Percentiles rank a stretch among this genome's conserved stretches.
These are phyloP conservation scores for Suillus subaureus DNA, from an alignment of 768 basidiomycete genomes.

Conservation along the genomic window DNA sequence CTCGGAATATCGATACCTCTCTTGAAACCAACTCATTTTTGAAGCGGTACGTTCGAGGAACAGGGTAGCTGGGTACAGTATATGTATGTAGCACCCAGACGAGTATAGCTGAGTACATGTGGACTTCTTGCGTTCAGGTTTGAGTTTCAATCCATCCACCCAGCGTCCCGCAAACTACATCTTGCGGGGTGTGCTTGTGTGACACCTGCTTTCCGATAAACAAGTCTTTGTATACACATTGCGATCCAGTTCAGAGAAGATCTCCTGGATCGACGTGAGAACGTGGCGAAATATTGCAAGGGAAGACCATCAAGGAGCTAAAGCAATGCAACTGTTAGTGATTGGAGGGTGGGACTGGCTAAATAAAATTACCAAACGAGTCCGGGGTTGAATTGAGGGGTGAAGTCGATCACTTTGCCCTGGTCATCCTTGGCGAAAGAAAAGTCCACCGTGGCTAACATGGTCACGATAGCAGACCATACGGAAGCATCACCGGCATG, in stretches of 20 bases:
- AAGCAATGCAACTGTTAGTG: background rate
- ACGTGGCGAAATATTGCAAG: slow-evolving; percentile 4
- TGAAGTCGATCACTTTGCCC: slow-evolving; percentile 22
- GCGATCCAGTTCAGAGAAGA: background rate
- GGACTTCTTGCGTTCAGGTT: background rate
- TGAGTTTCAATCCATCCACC: too few species aligned
- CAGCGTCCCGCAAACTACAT: background rate
- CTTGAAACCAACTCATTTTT: background rate
- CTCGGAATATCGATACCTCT: background rate
- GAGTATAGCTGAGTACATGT: background rate
- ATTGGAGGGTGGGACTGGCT: background rate
- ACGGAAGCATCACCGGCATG: slow-evolving; percentile 27
- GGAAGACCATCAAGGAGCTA: background rate
- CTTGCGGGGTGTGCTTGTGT: background rate
- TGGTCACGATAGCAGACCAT: slow-evolving; percentile 26
- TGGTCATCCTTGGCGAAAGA: slow-evolving; percentile 21
- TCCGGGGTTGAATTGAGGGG: slow-evolving; percentile 6
- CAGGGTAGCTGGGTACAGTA: background rate
- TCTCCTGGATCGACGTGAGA: background rate
- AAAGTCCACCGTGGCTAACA: slow-evolving; percentile 26
- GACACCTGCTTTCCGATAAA: background rate
- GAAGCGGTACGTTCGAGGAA: background rate
- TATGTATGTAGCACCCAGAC: background rate
- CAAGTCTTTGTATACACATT: background rate
- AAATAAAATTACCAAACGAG: slow-evolving; percentile 2